Base-by-base conservation (phyloP, 2,329 filamentous ascomycete genomes). In the Diplodia corticola region DNA sequence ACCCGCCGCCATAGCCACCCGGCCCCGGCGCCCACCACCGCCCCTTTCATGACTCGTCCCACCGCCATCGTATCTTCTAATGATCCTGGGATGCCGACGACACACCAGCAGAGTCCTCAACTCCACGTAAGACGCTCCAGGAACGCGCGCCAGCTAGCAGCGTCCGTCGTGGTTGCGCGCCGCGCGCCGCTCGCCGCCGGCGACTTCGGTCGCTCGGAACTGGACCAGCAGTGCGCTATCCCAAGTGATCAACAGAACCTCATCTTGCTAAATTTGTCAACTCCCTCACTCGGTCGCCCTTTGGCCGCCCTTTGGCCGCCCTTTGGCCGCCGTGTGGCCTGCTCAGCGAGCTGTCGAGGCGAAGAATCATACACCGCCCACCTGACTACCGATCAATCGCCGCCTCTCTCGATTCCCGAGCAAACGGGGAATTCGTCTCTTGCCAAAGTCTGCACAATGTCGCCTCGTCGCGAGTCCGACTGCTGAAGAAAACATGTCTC, bases 31-130 rank as follows among this genome's bases (percentile, higher is more conserved):
- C 15, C 30, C 33, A n/a, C n/a, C n/a, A 10, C 6, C 17, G 22
- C 57, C 44, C 57, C 44, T 61, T 49, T 61, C 40, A 17, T 22
- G 40, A 49, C 57, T 61, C 57, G 40, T 13, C 24, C 54, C 35
- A 28, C 37, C 35, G 55, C 55, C 30, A 24, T 60, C 55, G 55
- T 33, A 60, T 60, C 55, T 22, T 55, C 51, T 55, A 55, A 55
- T 55, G 51, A 55, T 57, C 55, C 26, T 10, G 17, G n/a, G 17
- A 10, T 22, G 24, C 24, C 26, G 20, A 37, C 28, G 53, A 30
- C 40, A 20, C 55, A 33, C 6, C 17, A 5, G 12, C 22, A 15
- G 51, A n/a, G 10, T 20, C 28, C 13, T 30, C 28, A 5, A 35
- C 30, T 30, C 51, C 13, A 50, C 13, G 13, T 2, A 2, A 9